phyloP scores from a whole-genome alignment of 441 rosid genomes.

The Gossypium laxum region DNA sequence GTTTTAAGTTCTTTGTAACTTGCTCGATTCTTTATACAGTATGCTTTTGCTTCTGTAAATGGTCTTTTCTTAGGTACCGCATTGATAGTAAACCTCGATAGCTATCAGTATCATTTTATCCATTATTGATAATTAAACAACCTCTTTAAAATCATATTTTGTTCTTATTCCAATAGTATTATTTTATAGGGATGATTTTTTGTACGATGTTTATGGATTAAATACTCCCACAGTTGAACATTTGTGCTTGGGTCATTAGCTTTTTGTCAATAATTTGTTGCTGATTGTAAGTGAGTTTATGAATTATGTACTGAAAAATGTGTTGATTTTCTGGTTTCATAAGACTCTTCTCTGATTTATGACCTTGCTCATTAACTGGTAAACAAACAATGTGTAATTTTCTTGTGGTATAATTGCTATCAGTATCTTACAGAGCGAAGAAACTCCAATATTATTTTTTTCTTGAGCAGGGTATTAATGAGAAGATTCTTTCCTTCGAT shows the following conservation, averaged over 20 bases:
- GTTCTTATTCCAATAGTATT: too few relatives aligned
- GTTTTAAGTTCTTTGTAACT: not conserved
- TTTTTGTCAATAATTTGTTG: not conserved
- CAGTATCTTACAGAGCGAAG: slow-evolving; percentile 6
- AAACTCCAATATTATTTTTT: slow-evolving; percentile 7
- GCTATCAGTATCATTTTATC: too few relatives aligned
- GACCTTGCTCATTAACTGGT: not conserved
- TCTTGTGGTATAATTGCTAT: not conserved
- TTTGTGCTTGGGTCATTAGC: not conserved
- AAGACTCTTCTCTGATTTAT: not conserved
- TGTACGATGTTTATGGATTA: not conserved
- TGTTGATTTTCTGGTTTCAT: too few relatives aligned
- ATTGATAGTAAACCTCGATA: too few relatives aligned
- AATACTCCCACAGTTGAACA: not conserved
- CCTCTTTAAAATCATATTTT: too few relatives aligned
- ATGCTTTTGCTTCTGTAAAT: not conserved
- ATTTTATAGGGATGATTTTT: not conserved
- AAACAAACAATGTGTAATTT: not conserved
- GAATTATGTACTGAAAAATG: too few relatives aligned
- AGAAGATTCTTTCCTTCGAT: slow-evolving; percentile 48
- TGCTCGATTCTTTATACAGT: too few relatives aligned
- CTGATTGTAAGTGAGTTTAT: too few relatives aligned
- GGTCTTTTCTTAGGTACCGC: not conserved
- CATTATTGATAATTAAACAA: too few relatives aligned
- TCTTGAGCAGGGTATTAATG: slow-evolving; percentile 45